Conservation (phyloP, 2,329 filamentous ascomycete genomes). For the Claviceps arundinis region DNA sequence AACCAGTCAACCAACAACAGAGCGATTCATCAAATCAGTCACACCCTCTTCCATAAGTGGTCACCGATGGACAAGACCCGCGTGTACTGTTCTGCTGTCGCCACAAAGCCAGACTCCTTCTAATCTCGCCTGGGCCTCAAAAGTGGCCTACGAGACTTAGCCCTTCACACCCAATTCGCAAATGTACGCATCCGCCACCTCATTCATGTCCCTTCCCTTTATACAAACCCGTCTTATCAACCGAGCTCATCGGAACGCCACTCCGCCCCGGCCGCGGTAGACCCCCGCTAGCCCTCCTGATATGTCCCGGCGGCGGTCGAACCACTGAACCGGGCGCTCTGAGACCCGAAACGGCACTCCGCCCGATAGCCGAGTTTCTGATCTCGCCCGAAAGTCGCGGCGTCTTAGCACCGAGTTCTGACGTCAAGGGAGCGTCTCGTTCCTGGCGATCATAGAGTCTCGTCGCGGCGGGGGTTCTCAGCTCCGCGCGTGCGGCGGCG, state of each 20-base stretch:
- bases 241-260: slow-evolving; percentile 63
- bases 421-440: background rate
- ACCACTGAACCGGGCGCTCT: slow-evolving; percentile 43
- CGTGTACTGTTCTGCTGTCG: too few species aligned
- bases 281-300: slow-evolving; percentile 31
- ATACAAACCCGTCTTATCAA: slow-evolving; percentile 73
- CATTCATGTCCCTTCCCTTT: slow-evolving; percentile 17
- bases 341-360: slow-evolving; percentile 40
- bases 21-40: too few species aligned
- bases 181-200: background rate
- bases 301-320: slow-evolving; percentile 25
- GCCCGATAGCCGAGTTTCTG: background rate
- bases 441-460: background rate
- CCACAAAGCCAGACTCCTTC: too few species aligned
- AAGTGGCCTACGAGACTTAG: too few species aligned
- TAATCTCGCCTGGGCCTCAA: too few species aligned
- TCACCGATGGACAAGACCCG: too few species aligned
- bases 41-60: too few species aligned
- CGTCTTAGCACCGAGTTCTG: slow-evolving; percentile 15
- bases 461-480: slow-evolving; percentile 2
- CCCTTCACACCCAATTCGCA: too few species aligned
- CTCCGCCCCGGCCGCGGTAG: slow-evolving; percentile 45
- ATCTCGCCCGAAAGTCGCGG: slow-evolving; percentile 38
- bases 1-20: too few species aligned
- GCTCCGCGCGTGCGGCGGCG: slow-evolving; percentile 8